These are phyloP conservation scores for Dissophora globulifera DNA, from an alignment of 192 early-diverging fungal species.

Conservation along the genomic window DNA sequence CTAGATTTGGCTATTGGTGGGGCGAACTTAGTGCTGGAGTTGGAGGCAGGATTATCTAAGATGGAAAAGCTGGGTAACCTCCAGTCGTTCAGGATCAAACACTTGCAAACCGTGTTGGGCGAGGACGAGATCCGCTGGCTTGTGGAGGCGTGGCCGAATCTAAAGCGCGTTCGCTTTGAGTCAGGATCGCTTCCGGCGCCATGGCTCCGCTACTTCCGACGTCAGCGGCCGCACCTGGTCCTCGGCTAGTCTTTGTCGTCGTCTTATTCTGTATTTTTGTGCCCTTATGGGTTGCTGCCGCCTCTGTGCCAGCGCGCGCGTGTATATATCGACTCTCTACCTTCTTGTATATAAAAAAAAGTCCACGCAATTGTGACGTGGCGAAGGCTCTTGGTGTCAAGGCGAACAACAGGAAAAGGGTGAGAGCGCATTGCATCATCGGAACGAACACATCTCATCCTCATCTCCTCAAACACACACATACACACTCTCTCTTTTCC, in stretches of 20 bases:
- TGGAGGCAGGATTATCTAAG: conserved; percentile 26
- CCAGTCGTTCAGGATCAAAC: conserved; percentile 28
- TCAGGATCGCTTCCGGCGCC: conserved; percentile 17
- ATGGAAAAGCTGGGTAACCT: conserved; percentile 22
- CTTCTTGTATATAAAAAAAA: too few species aligned
- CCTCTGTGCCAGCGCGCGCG: too few species aligned
- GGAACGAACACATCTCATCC: neutral
- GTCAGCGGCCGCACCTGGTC: conserved; percentile 37
- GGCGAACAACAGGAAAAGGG: neutral
- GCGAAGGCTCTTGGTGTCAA: too few species aligned
- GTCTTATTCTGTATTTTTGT: neutral
- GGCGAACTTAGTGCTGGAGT: conserved; percentile 12
- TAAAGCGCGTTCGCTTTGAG: conserved; percentile 38
- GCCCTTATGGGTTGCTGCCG: too few species aligned
- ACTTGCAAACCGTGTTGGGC: conserved; percentile 17
- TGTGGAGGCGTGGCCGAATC: conserved; percentile 39
- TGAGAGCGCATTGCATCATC: conserved; percentile 4
- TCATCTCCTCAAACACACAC: too few species aligned
- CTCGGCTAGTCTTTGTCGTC: conserved; percentile 9
- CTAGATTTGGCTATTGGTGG: conserved; percentile 42
- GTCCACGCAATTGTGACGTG: conserved; percentile 23
- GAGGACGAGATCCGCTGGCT: conserved; percentile 54
- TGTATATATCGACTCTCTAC: too few species aligned
- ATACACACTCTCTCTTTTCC: too few species aligned
- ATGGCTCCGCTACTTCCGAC: conserved; percentile 47